These are phyloP conservation scores for Cucumis melo DNA, from an alignment of 306 rosid species.

Conservation along the genomic window DNA sequence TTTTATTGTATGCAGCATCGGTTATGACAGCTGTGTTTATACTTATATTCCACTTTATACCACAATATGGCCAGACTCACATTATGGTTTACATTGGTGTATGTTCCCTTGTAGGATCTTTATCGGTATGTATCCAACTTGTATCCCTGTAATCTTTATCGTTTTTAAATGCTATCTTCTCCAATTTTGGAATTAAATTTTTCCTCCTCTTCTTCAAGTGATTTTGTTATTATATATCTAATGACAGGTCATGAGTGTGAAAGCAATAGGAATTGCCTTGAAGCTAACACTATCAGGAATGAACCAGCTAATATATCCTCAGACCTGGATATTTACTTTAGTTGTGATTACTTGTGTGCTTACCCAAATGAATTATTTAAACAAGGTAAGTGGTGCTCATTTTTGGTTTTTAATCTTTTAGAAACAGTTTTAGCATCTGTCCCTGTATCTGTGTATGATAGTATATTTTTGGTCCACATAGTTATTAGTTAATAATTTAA, in stretches of 20 bases:
- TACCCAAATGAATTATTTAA: constrained; percentile 98
- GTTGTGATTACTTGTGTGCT: constrained; percentile 79
- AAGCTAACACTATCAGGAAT: constrained; percentile 86
- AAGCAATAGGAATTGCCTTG: constrained; percentile 96
- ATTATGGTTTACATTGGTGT: constrained; percentile 97
- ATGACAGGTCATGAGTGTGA: constrained; percentile 93
- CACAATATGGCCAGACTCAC: constrained; percentile 95
- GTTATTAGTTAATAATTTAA: not conserved
- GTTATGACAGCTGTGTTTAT: constrained; percentile 60
- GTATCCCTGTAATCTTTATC: constrained; percentile 4
- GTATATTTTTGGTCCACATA: not conserved
- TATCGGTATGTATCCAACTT: constrained; percentile 58
- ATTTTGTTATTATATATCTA: not conserved
- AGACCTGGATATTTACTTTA: constrained; percentile 80
- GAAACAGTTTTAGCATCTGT: not conserved
- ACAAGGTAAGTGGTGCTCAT: constrained; percentile 42
- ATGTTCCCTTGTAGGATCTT: constrained; percentile 96
- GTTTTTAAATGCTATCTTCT: not conserved
- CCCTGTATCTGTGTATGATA: not conserved
- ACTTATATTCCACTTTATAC: constrained; percentile 74
- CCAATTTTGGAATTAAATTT: not conserved
- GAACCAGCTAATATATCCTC: constrained; percentile 88
- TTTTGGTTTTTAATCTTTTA: not conserved
- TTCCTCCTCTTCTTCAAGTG: not conserved
- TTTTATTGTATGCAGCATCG: constrained; percentile 68